Evolutionary conservation across 805 yeast species (phyloP).

Genomic region (Komagataella ulmi): DNA sequence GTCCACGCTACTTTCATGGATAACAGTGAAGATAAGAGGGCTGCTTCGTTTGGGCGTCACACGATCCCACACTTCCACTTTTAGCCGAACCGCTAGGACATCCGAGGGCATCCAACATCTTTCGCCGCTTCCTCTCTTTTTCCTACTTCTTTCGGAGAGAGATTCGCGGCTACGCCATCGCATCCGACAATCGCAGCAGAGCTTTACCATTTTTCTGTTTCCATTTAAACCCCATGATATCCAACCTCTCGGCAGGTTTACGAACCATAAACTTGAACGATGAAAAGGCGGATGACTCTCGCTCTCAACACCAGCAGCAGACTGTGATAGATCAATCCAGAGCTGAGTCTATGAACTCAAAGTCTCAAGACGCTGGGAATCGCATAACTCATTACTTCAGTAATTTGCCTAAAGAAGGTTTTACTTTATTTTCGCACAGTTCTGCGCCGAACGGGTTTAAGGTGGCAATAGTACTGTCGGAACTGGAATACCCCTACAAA

Average conservation of each 20-base stretch:
- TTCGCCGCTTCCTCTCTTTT: not conserved
- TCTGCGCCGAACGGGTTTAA: slow-evolving; percentile 95
- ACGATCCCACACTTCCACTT: not conserved
- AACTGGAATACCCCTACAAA: slow-evolving; percentile 64
- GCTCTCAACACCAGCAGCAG: slow-evolving; percentile 1
- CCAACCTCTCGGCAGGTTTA: slow-evolving; percentile 26
- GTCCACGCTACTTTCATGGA: not conserved
- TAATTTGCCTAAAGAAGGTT: slow-evolving; percentile 71
- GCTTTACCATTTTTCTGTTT: not conserved
- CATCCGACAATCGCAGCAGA: not conserved
- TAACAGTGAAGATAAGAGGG: not conserved
- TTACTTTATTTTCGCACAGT: slow-evolving; percentile 68
- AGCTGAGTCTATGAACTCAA: not conserved
- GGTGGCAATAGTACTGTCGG: slow-evolving; percentile 82
- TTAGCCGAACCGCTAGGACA: too few species aligned
- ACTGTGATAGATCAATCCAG: not conserved
- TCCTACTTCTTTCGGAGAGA: not conserved
- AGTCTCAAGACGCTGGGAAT: slow-evolving; percentile 1
- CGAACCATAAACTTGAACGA: slow-evolving; percentile 21
- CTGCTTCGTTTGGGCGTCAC: not conserved
- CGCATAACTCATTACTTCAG: slow-evolving; percentile 61
- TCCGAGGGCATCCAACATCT: not conserved
- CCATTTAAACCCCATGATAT: slow-evolving; percentile 13
- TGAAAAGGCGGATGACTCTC: slow-evolving; percentile 4
- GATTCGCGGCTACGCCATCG: not conserved